Percentiles rank a stretch among this genome's conserved stretches.
phyloP scores from a whole-genome alignment of 2,329 filamentous ascomycete species.

The Xylogone sp. region DNA sequence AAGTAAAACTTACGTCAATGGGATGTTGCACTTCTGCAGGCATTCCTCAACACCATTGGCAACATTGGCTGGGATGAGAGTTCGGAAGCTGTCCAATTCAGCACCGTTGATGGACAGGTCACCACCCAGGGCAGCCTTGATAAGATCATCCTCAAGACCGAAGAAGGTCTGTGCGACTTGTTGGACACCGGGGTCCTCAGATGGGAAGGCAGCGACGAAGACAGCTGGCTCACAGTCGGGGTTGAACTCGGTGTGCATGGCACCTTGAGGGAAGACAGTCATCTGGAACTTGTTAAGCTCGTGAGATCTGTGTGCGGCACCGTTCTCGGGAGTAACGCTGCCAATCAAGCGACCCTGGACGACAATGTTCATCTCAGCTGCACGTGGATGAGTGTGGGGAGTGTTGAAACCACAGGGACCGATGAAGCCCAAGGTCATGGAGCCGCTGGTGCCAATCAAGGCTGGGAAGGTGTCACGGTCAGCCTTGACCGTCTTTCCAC shows the following conservation, averaged over 20 bases:
- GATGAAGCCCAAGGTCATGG: conserved; percentile 49
- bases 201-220: conserved; percentile 46
- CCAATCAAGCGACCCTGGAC: conserved; percentile 44
- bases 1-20: conserved; percentile 19
- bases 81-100: conserved; percentile 41
- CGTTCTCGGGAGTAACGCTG: conserved; percentile 51
- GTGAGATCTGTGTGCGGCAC: conserved; percentile 30
- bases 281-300: conserved; percentile 42
- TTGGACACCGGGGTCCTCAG: conserved; percentile 49
- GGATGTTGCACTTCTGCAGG: conserved; percentile 42
- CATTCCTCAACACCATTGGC: conserved; percentile 51
- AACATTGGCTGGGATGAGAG: conserved; percentile 42
- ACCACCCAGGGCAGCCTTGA: conserved; percentile 43
- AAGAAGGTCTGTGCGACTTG: conserved; percentile 48
- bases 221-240: conserved; percentile 46
- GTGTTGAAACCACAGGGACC: conserved; percentile 53
- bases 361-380: conserved; percentile 50
- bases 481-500: conserved; percentile 46
- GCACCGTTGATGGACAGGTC: conserved; percentile 36
- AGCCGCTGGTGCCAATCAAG: conserved; percentile 46
- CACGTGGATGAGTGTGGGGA: conserved; percentile 51
- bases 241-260: conserved; percentile 54
- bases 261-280: conserved; percentile 51
- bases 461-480: conserved; percentile 56
- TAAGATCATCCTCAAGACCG: conserved; percentile 39